Evolutionary conservation across 305 asterid species (phyloP), one percentile per base, ranked within the genome.

Genomic region (Fraxinus paxiana): DNA sequence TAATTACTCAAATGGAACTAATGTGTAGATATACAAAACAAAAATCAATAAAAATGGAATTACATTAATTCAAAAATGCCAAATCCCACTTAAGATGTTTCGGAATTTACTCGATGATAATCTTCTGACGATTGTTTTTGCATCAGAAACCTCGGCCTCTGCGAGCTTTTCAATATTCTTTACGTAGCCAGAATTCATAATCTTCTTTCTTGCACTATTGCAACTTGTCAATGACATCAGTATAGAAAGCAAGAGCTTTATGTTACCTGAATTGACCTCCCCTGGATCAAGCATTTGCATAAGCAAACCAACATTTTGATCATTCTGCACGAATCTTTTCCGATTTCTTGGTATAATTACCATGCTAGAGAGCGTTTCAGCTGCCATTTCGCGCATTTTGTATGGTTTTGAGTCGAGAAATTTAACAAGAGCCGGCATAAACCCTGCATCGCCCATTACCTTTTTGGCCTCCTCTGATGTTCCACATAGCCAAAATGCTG

Each of bases 371-470:
- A 95, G 86, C 1, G 94, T 90, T 79, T 93, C 97, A 0, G 95
- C 92, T 3, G 98, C 97, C 85, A 90, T 88, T 84, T 94, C 98
- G 1, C 96, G 86, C 17, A 90, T 84, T 12, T 94, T 96, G 34
- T 82, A 84, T 0, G 97, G 91, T 43, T 91, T 89, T 0, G 97
- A 92, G 24, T 89, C 92, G 5, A 95, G 96, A 83, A 92, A 91
- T 38, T 80, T 87, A 26, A 92, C 92, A 0, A 95, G 84, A 78
- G 90, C 95, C 0, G 93, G 91, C 92, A 94, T 91, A 78, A 95
- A 87, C 56, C 99, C 99, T 9, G 89, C 90, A n/a, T 95, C 94
- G 13, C 99, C 98, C 97, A 94, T 95, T 37, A 88, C 86, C 72
- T 88, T 93, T 90, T 92, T 95, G 28, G 98, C 93, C 56, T 89